Base-by-base conservation (phyloP, 768 basidiomycete genomes). In the Cystobasidium onofrii region DNA sequence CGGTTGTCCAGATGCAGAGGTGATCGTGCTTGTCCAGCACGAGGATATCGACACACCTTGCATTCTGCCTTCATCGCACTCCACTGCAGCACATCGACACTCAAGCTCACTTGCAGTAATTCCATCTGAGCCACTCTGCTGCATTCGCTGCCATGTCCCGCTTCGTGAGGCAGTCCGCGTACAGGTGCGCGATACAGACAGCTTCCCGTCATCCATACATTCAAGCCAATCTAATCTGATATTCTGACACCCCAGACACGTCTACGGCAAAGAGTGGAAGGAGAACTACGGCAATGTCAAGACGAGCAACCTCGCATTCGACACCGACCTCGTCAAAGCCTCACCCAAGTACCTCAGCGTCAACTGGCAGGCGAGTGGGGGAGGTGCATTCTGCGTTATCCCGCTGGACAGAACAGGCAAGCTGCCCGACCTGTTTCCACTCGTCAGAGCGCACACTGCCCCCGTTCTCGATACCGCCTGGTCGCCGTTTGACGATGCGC, bases 301-400 rank as follows among this genome's bases (percentile, higher is more conserved):
- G 81, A 85, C 92, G 20, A 89, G 90, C 62, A 88, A 87, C 81
- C 91, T 87, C 77, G 93, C 73, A 23, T 76, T 39, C 25, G 75
- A 65, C 50, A 44, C 39, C 23, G 73, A 73, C 81, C 83, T 97
- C 75, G 84, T 96, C 76, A 85, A 90, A 74, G 90, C 91, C 13
- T 92, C 91, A 76, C 88, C 85, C 86, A 85, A 86, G 83, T 98
- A 94, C 82, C 83, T 98, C 79, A 90, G 90, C 73, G 83, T 97
- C 64, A 98, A 97, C 85, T 97, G 92, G 91, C 91, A 91, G 66
- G 85, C 90, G 17, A 91, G 90, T 0, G 91, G 92, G 23, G 92
- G 92, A 25, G 92, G 92, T 69, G 94, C 96, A 2, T 97, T 98
- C 79, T 90, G 88, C n/a, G 88, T 99, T 79, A 84, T 96, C 3